Base-by-base conservation (phyloP, 1,284 basidiomycete species). In the Inonotus obliquus region DNA sequence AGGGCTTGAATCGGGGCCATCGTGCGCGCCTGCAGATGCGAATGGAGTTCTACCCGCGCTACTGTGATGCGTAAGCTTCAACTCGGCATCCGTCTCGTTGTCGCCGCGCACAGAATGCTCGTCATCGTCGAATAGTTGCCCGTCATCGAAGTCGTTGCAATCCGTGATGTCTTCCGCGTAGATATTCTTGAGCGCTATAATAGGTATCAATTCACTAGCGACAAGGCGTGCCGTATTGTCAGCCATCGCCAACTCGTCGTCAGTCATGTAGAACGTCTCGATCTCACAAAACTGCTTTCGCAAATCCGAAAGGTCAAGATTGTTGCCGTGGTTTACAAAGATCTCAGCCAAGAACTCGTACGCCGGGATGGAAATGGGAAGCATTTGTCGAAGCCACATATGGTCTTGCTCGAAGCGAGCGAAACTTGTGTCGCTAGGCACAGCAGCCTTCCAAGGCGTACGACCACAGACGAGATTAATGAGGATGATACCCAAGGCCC, bases 401-500 rank as follows among this genome's bases (percentile, higher is more conserved):
- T 76, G 74, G 68, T 82, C 76, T 60, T 75, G 72, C 44, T 80
- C 72, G 73, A 77, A 85, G n/a, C 76, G 73, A 38, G 74, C 70
- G 76, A 84, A 88, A 1, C 83, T 84, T 60, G 81, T 77, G 73
- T 88, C 86, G 39, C 74, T 72, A 37, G 79, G 71, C 65, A 75
- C 78, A 1, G 87, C 86, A 67, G 83, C 77, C 66, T 82, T 81
- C 87, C 87, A 89, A 4, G 86, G 86, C 69, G 86, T 86, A 44
- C 84, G 81, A 1, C 83, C 84, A 65, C 83, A 85, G 27, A 84
- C 79, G 54, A 89, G 75, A 72, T 89, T 88, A 71, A 85, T 80
- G 61, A 90, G 79, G 66, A 78, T 75, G 67, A 89, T 80, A n/a
- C 87, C 87, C 44, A 90, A 77, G 0, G 86, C 81, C 87, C 87